A percentile compares a stretch with the other conserved stretches of the same genome.
Evolutionary conservation across 495 filamentous ascomycete genomes (phyloP).

Genomic region (Polyplosphaeria fusca): DNA sequence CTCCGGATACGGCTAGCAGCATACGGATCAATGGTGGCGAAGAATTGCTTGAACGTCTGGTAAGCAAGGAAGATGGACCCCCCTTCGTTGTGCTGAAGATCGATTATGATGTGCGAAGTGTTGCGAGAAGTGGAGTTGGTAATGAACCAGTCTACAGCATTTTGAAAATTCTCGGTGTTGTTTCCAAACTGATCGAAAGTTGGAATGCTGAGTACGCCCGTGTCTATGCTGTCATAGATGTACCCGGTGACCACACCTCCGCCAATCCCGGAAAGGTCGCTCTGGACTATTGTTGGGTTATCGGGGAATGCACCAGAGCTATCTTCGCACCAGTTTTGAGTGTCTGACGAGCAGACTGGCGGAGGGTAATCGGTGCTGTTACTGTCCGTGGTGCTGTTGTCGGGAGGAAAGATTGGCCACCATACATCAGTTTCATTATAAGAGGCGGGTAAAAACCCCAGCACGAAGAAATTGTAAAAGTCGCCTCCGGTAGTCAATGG

Average conservation of each 20-base stretch:
- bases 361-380: not conserved
- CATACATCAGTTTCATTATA: conserved; percentile 4
- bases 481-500: conserved; percentile 50
- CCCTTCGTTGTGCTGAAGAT: conserved; percentile 28
- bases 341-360: not conserved
- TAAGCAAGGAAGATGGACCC: conserved; percentile 14
- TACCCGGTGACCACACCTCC: conserved; percentile 42
- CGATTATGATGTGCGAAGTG: conserved; percentile 33
- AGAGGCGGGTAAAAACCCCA: conserved; percentile 13
- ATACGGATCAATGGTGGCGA: conserved; percentile 10
- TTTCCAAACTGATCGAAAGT: conserved; percentile 44
- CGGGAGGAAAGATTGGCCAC: not conserved
- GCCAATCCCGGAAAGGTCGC: conserved; percentile 1
- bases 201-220: conserved; percentile 52
- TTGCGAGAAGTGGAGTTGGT: conserved; percentile 37
- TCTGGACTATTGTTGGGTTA: conserved; percentile 10
- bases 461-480: conserved; percentile 32
- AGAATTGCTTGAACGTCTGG: conserved; percentile 25
- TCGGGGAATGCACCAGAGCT: conserved; percentile 15
- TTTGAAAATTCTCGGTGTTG: conserved; percentile 40
- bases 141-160: conserved; percentile 47
- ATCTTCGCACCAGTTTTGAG: conserved; percentile 5
- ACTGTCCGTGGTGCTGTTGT: not conserved
- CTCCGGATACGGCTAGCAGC: conserved; percentile 22
- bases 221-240: conserved; percentile 38